Base-by-base conservation (phyloP, 2,329 filamentous ascomycete genomes). In the Onygenales sp. region DNA sequence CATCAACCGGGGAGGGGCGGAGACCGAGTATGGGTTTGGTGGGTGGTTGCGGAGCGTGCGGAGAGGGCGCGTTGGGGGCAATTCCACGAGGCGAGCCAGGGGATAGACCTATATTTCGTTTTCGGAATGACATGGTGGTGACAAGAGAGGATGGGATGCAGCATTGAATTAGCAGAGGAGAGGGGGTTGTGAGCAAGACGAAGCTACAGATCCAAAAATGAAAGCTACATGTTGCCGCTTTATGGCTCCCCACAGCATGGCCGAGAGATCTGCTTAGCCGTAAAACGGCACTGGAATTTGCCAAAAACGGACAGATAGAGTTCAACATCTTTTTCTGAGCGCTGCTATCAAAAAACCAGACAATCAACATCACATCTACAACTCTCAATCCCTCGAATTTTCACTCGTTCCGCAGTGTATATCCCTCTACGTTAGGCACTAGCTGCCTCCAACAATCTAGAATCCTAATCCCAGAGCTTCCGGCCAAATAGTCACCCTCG, bases 1-100 rank as follows among this genome's bases (percentile, higher is more conserved):
- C 92, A 66, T 95, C 91, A 34, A 95, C 75, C 46, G 91, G 88
- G 10, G 93, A 98, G 13, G 92, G 88, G 49, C 92, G 83, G 21
- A 90, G 78, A 14, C 84, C 84, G 43, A 74, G 70, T 14, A 65
- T 64, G 10, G 65, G 54, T 46, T 67, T 63, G 37, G 55, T 48
- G 47, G 60, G 58, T 52, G 65, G 58, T 47, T 60, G 56, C 40
- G 58, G 56, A 27, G 58, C 51, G 33, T 56, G 56, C 27, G 51
- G 33, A 53, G 61, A 49, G 48, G 60, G 40, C 47, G 57, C 55
- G 59, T 64, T 67, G 49, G 61, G 56, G n/a, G 54, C 44, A 52
- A 68, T 59, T 49, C 70, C 55, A n/a, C 67, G 66, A 45, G 67
- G 64, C 13, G 59, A 50, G 14, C 71, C 68, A 9, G 68, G 67